These are phyloP conservation scores for Leccinellum rugosiceps DNA, from an alignment of 768 basidiomycete genomes.

Conservation along the genomic window DNA sequence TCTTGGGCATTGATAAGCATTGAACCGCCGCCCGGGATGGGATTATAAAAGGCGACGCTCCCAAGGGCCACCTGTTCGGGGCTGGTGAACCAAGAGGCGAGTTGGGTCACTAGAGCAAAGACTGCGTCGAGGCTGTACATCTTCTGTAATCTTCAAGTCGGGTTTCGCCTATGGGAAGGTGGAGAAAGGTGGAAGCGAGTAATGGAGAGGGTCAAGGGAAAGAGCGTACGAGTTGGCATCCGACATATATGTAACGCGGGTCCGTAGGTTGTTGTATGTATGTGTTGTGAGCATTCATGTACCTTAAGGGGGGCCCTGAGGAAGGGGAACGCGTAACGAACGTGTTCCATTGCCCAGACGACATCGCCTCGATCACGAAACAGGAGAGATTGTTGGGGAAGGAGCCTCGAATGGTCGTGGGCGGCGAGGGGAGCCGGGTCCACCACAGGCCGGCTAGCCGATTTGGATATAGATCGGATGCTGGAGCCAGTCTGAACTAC, in stretches of 20 bases:
- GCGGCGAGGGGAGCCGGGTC: not conserved
- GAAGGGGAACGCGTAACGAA: not conserved
- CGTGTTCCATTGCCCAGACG: not conserved
- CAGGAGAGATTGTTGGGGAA: not conserved
- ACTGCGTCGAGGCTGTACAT: constrained; percentile 9
- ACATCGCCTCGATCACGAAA: not conserved
- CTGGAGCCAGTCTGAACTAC: not conserved
- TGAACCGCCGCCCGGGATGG: constrained; percentile 39
- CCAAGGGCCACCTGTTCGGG: not conserved
- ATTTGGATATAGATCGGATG: not conserved
- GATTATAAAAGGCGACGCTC: constrained; percentile 34
- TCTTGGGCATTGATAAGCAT: constrained; percentile 38
- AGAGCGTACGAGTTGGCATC: not conserved
- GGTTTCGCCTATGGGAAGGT: not conserved
- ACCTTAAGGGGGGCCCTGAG: not conserved
- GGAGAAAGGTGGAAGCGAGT: not conserved
- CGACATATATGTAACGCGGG: not conserved
- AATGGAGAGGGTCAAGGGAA: not conserved
- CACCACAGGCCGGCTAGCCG: not conserved
- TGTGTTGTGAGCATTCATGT: not conserved
- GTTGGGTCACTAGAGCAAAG: not conserved
- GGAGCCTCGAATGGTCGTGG: not conserved
- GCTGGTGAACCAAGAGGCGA: constrained; percentile 3
- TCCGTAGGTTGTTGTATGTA: not conserved
- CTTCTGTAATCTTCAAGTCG: not conserved